A percentile compares a stretch with the other conserved stretches of the same genome.
Evolutionary conservation across 2,329 filamentous ascomycete genomes (phyloP).

Genomic region (Didymella glomerata): DNA sequence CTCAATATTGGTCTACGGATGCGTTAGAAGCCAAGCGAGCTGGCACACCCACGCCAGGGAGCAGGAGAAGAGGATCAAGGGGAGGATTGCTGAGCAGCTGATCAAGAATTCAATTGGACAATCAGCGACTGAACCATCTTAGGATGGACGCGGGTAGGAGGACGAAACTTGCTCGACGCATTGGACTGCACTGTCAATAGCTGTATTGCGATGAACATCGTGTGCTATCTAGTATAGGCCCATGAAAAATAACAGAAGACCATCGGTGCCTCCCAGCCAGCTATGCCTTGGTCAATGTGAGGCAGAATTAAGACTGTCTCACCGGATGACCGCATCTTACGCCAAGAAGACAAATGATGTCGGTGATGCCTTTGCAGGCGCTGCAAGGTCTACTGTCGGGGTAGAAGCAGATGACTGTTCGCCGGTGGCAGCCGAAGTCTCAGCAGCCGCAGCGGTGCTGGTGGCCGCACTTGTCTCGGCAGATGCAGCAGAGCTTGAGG

Average conservation of each 20-base stretch:
- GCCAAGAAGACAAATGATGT: conserved; percentile 18
- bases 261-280: not conserved
- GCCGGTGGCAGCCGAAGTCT: not conserved
- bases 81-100: no score
- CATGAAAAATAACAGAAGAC: not conserved
- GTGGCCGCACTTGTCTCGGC: not conserved
- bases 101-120: not conserved
- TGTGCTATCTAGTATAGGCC: not conserved
- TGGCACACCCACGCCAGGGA: no score
- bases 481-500: not conserved
- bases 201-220: not conserved
- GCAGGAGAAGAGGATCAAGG: no score
- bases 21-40: not conserved
- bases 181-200: not conserved
- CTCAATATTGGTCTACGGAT: not conserved
- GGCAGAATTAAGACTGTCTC: not conserved
- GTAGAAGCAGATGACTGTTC: conserved; percentile 2
- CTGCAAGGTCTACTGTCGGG: conserved; percentile 1
- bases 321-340: not conserved
- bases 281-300: not conserved
- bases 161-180: not conserved
- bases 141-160: not conserved
- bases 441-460: conserved; percentile 4
- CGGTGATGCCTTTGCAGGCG: conserved; percentile 3
- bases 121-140: not conserved